Base-by-base conservation (phyloP, 2,329 filamentous ascomycete genomes). In the Penicillium sp. region DNA sequence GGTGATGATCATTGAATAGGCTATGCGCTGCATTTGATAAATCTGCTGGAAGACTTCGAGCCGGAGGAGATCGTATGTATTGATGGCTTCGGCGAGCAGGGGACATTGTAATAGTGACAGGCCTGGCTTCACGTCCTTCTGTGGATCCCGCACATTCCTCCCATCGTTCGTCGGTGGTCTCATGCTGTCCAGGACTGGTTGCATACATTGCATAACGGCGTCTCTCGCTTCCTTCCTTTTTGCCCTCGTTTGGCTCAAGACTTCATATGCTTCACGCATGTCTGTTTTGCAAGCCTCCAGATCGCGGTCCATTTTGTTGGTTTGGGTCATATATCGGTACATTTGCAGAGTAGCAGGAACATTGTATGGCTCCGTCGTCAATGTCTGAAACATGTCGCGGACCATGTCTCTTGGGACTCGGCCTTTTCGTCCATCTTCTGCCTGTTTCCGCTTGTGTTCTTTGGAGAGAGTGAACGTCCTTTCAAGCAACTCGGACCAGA, bases 401-500 rank as follows among this genome's bases (percentile, higher is more conserved):
- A 88, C 72, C n/a, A 82, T 76, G 3, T 74, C 60, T 3, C 67
- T 46, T 0, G 76, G 69, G 8, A 86, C 67, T 55, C 70, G 55
- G 44, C 72, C 75, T 11, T 63, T 49, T 4, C 49, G 41, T 23
- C 59, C 55, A 34, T 51, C 39, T 6, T 55, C 31, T 45, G 50
- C 59, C 10, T 49, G 50, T 29, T 39, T 27, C 21, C 23, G 34
- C n/a, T 25, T 56, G 16, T 67, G 57, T 47, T 62, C 41, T 70
- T 75, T 70, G 3, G 80, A 76, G 40, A 86, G 78, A 10, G 89
- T 76, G 65, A 85, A 87, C 0, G 87, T 81, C 82, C 88, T 90
- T 59, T 84, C 79, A 16, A 92, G 76, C 2, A 93, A 73, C 53
- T 87, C 82, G 8, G 80, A 78, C 90, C 90, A 93, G 19, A 85